Conservation (phyloP, 345 rosid species). For the Populus nigra region DNA sequence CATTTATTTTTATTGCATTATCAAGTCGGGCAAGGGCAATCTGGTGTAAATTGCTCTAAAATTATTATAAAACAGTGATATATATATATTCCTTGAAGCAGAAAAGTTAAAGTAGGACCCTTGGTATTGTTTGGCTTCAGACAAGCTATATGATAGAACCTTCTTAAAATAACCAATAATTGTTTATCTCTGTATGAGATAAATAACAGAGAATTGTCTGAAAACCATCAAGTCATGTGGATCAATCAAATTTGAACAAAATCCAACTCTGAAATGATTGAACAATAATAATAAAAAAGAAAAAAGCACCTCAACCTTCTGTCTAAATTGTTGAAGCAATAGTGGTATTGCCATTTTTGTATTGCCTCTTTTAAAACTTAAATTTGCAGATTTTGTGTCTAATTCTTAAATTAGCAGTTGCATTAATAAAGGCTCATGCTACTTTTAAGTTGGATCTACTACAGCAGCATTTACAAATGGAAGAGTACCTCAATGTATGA, state of each 20-base stretch:
- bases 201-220: not conserved
- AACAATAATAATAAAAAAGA: not conserved
- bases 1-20: not conserved
- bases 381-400: not conserved
- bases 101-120: not conserved
- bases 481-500: conserved; percentile 77
- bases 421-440: not conserved
- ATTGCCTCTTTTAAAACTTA: not conserved
- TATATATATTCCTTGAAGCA: not conserved
- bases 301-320: not conserved
- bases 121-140: not conserved
- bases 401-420: not conserved
- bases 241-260: not conserved
- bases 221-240: not conserved
- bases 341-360: not conserved
- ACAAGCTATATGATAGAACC: not conserved
- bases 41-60: not conserved
- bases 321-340: not conserved
- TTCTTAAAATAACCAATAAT: not conserved
- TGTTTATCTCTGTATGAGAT: not conserved
- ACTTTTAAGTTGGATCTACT: not conserved
- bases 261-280: not conserved
- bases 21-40: not conserved
- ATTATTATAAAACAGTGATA: not conserved
- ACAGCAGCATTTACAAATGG: not conserved